These are phyloP conservation scores for Didymella lethalis DNA, from an alignment of 2,329 filamentous ascomycete species.

Conservation along the genomic window DNA sequence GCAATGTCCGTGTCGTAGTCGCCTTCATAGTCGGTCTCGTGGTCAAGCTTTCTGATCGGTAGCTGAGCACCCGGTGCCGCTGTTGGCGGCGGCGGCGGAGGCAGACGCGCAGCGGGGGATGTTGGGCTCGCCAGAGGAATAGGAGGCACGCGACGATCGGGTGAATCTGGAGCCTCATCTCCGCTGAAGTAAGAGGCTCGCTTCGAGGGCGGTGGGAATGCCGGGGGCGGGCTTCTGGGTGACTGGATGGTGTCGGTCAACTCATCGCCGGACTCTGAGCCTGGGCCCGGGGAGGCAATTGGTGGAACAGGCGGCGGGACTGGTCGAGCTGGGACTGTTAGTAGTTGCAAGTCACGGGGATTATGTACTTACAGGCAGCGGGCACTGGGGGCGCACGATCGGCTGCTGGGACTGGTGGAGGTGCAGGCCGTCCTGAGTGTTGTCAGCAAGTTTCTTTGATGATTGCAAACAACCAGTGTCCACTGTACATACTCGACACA, in stretches of 20 bases:
- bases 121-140: slow-evolving; percentile 60
- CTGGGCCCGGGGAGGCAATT: slow-evolving; percentile 72
- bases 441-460: slow-evolving; percentile 23
- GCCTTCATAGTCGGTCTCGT: slow-evolving; percentile 90
- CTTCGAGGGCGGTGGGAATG: slow-evolving; percentile 42
- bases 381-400: slow-evolving; percentile 48
- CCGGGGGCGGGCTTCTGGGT: slow-evolving; percentile 40
- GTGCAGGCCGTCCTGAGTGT: slow-evolving; percentile 53
- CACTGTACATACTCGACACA: slow-evolving; percentile 49
- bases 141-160: slow-evolving; percentile 54
- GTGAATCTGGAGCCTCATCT: slow-evolving; percentile 44
- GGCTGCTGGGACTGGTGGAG: slow-evolving; percentile 35
- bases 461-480: background rate
- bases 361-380: slow-evolving; percentile 40
- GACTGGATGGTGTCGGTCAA: slow-evolving; percentile 55
- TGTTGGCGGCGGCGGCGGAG: slow-evolving; percentile 58
- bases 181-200: slow-evolving; percentile 53
- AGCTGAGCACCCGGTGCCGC: slow-evolving; percentile 49
- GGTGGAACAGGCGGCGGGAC: slow-evolving; percentile 63
- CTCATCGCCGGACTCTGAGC: slow-evolving; percentile 90
- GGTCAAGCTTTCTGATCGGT: slow-evolving; percentile 58
- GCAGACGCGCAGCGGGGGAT: slow-evolving; percentile 51
- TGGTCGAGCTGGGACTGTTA: slow-evolving; percentile 65
- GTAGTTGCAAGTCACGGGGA: background rate
- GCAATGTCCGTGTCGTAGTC: slow-evolving; percentile 98